Evolutionary conservation across 1,284 basidiomycete species (phyloP), one percentile per base, ranked within the genome.

Genomic region (Heterobasidion occidentale): DNA sequence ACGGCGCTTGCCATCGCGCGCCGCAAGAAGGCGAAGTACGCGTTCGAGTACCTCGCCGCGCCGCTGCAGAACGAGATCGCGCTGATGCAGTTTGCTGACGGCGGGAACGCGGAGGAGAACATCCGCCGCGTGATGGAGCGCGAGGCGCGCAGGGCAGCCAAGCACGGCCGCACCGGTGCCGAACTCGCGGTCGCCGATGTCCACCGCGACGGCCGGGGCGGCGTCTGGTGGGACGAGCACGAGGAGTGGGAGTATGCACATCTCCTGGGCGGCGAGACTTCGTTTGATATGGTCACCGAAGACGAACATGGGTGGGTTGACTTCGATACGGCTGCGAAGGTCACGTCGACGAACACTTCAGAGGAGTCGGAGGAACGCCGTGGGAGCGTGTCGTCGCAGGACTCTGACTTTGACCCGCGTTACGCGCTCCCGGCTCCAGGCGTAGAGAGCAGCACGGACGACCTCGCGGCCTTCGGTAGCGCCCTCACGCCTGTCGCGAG

Each of bases 221-320:
- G 78, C 0, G 58, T 88, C n/a, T 89, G 86, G 84, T 75, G 77
- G 70, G 86, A 89, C 63, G 78, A 76, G 56, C 83, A 86, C 33
- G 87, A 89, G 67, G 78, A 81, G 62, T 74, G 77, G 73, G 86
- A 89, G 65, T 86, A 84, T 62, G 70, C 76, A 14, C 82, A 79
- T 57, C 75, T 89, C 11, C 73, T 88, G 27, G 67, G 67, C 36
- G 63, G 66, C n/a, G 66, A 67, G 47, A 15, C 49, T 35, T 19
- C 38, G n/a, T 45, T 34, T 35, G 46, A 36, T 36, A 5, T 51
- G 46, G 7, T 8, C 9, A 15, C 53, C 14, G 9, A 34, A 14
- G 53, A 33, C 42, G 33, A 19, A 27, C 38, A 53, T 15, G 53
- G 20, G 52, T 53, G 52, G 52, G 52, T 53, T 27, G 52, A 46